Base-by-base conservation (phyloP, 1,284 basidiomycete species). In the Pseudozyma pruni region DNA sequence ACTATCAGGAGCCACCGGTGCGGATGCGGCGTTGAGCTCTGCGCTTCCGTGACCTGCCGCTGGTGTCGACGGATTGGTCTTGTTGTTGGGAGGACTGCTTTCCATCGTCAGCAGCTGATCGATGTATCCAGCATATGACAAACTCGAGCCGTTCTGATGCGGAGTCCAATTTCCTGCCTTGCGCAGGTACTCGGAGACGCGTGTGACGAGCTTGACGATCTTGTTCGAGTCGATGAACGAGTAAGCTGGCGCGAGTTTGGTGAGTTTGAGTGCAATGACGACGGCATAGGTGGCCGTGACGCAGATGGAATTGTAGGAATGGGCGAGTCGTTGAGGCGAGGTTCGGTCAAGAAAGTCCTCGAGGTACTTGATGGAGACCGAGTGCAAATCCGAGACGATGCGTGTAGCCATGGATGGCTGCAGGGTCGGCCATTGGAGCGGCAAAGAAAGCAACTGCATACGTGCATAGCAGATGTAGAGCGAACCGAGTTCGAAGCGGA, bases 261-360 rank as follows among this genome's bases (percentile, higher is more conserved):
- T 63, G 33, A 70, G 57, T 32, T 63, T 62, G 44, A 66, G 60
- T 4, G 67, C 55, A 17, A 70, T 55, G 39, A 63, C 62, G 19
- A 63, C 54, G 17, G 55, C 59, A 20, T 70, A 70, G 32, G 60
- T 62, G 13, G 67, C 67, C 5, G 67, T 63, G 23, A 70, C 61
- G 45, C 55, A 70, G 32, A 70, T 62, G 16, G 67, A 70, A 43
- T 70, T 70, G 51, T 70, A 70, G 1, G 60, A 70, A 31, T 70
- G 57, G 2, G 61, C 62, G 3, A 70, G 57, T 5, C 61, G 54
- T 20, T 62, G 48, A 1, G 67, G 67, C 27, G 67, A 63, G 13
- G 61, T 60, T 27, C 53, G 61, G 11, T 63, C 56, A 22, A 58
- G 46, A 40, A 70, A 70, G 37, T 62, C 61, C 25, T 57, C 56